Conservation (phyloP, 129 eudicot genomes). For the Deinandra increscens region DNA sequence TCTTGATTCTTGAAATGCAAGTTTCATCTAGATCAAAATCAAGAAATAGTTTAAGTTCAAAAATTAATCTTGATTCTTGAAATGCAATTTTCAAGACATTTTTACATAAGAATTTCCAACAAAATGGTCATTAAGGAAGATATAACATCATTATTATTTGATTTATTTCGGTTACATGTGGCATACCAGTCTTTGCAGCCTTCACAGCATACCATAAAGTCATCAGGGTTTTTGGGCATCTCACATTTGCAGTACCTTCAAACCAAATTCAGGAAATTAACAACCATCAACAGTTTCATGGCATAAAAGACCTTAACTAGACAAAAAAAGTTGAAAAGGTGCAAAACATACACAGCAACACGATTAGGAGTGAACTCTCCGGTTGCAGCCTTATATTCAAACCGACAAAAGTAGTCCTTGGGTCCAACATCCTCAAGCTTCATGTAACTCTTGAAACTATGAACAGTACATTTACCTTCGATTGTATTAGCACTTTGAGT, state of each 20-base stretch:
- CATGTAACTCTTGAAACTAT: slow-evolving; percentile 59
- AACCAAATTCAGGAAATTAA: slow-evolving; percentile 6
- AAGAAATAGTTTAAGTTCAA: background rate
- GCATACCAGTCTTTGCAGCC: slow-evolving; percentile 69
- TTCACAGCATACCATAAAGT: slow-evolving; percentile 58
- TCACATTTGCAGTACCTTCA: slow-evolving; percentile 69
- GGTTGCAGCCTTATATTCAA: slow-evolving; percentile 67
- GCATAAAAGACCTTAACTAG: background rate
- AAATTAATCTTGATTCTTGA: background rate
- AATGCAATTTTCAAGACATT: background rate
- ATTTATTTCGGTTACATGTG: background rate
- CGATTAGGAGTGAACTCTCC: slow-evolving; percentile 68
- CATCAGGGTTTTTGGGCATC: slow-evolving; percentile 71
- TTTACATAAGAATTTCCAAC: background rate
- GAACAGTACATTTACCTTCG: slow-evolving; percentile 63
- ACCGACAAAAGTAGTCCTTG: slow-evolving; percentile 64
- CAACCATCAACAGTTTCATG: background rate
- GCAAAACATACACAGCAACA: slow-evolving; percentile 53
- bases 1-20: background rate
- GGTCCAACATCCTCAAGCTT: slow-evolving; percentile 66
- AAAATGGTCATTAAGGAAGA: background rate
- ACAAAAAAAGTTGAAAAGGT: background rate
- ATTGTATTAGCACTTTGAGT: slow-evolving; percentile 65
- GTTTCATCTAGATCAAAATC: background rate
- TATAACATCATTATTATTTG: background rate